phyloP scores from a whole-genome alignment of 345 rosid species.

The Bruguiera sexangula region DNA sequence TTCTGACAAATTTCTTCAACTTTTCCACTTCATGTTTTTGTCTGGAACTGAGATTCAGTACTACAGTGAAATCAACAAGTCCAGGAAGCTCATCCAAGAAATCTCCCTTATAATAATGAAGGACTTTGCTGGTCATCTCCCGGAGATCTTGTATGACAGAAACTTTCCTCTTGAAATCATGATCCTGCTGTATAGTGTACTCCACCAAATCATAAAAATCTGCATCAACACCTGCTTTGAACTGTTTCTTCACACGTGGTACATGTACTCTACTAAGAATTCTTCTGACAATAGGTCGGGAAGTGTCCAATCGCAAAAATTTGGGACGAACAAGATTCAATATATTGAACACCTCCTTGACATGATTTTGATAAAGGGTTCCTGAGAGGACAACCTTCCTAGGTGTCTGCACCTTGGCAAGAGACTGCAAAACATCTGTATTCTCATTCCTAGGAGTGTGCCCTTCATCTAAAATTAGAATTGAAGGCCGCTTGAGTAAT shows the following conservation, averaged over 20 bases:
- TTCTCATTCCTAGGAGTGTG: slow-evolving; percentile 84
- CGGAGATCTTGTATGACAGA: slow-evolving; percentile 73
- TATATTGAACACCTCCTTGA: slow-evolving; percentile 81
- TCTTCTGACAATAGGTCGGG: slow-evolving; percentile 45
- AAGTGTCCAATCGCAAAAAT: slow-evolving; percentile 53
- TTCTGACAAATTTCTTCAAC: slow-evolving; percentile 38
- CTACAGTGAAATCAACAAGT: slow-evolving; percentile 69
- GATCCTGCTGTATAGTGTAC: slow-evolving; percentile 54
- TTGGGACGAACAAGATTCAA: slow-evolving; percentile 83
- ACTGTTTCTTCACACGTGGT: slow-evolving; percentile 43
- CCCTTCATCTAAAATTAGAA: slow-evolving; percentile 87
- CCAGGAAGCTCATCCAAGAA: slow-evolving; percentile 84
- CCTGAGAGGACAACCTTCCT: slow-evolving; percentile 89
- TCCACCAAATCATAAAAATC: slow-evolving; percentile 68
- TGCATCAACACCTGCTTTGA: slow-evolving; percentile 38
- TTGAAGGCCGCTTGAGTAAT: slow-evolving; percentile 60
- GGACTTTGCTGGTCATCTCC: slow-evolving; percentile 70
- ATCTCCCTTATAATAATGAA: slow-evolving; percentile 91
- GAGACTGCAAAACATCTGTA: slow-evolving; percentile 63
- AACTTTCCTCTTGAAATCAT: slow-evolving; percentile 49
- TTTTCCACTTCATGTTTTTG: slow-evolving; percentile 54
- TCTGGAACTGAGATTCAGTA: slow-evolving; percentile 54
- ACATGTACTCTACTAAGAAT: slow-evolving; percentile 64
- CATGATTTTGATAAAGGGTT: slow-evolving; percentile 85
- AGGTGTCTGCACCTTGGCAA: slow-evolving; percentile 75